phyloP scores from a whole-genome alignment of 441 rosid genomes.

The Gossypium gossypioides region DNA sequence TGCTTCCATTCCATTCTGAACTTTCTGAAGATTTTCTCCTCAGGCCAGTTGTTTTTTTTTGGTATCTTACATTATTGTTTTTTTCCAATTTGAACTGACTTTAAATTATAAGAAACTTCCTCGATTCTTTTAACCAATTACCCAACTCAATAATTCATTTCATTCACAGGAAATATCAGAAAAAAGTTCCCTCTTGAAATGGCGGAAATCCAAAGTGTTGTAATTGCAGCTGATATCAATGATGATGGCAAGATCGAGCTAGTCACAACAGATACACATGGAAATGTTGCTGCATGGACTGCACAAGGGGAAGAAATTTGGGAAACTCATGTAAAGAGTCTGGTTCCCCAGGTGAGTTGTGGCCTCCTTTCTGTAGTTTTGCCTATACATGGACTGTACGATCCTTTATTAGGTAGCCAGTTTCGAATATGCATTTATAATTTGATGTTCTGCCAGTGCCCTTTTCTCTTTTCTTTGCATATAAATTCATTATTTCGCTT shows the following conservation, averaged over 20 bases:
- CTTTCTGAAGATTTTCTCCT: background rate
- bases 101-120: slow-evolving; percentile 10
- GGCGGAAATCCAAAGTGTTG: slow-evolving; percentile 98
- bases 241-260: slow-evolving; percentile 98
- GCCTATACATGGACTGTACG: background rate
- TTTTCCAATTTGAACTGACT: background rate
- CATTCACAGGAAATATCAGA: slow-evolving; percentile 67
- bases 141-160: slow-evolving; percentile 7
- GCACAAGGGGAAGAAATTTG: slow-evolving; percentile 85
- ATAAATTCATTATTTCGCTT: background rate
- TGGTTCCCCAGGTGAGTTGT: slow-evolving; percentile 69
- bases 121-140: slow-evolving; percentile 15
- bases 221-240: slow-evolving; percentile 94
- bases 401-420: background rate
- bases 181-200: slow-evolving; percentile 90
- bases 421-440: background rate
- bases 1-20: background rate
- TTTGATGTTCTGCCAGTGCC: background rate
- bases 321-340: slow-evolving; percentile 88
- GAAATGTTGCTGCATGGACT: slow-evolving; percentile 98
- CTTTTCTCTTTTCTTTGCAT: background rate
- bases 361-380: background rate
- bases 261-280: slow-evolving; percentile 90
- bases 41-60: background rate
- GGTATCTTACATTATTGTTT: background rate